Evolutionary conservation across 768 basidiomycete species (phyloP), one percentile per base, ranked within the genome.

Genomic region (Pleurotus tuoliensis): DNA sequence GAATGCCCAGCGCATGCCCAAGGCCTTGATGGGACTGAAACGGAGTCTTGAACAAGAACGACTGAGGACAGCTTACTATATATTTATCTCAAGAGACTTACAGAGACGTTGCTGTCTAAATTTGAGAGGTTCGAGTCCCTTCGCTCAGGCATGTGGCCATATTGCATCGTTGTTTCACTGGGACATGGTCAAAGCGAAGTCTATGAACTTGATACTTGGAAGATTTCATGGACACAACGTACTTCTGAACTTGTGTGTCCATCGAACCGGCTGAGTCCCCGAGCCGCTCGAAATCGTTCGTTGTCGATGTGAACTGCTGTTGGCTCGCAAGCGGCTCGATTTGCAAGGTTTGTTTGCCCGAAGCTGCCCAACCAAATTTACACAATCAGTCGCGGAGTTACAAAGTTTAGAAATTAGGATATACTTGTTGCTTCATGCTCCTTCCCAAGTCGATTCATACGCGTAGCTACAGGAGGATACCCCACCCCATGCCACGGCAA

Each of bases 151-250:
- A 86, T 74, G 68, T 83, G 83, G 59, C 74, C 76, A 75, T 85
- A 86, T 64, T 83, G 75, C 81, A 86, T 84, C 61, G 70, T 72
- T 59, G 77, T 70, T 67, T 84, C 83, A 71, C 83, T 85, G 67
- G 39, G 68, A 58, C 63, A 65, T 68, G 57, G 61, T 61, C 60
- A 56, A 50, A 60, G 56, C 59, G 62, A 61, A 22, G 39, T 51
- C 20, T 43, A 37, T 44, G 46, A 37, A 39, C 47, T 55, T 37
- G 27, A 45, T n/a, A 47, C 43, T 54, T 50, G 47, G 45, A 40
- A 52, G 54, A 18, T 38, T 47, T n/a, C 51, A 53, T 40, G 39
- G 27, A 46, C 18, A 45, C n/a, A 55, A 76, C 74, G 66, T 65
- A 76, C 75, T 75, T 76, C 69, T 64, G 67, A 56, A 67, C 66